Evolutionary conservation across 805 yeast species (phyloP), one percentile per base, ranked within the genome.

Genomic region (Torulaspora gathmanii): DNA sequence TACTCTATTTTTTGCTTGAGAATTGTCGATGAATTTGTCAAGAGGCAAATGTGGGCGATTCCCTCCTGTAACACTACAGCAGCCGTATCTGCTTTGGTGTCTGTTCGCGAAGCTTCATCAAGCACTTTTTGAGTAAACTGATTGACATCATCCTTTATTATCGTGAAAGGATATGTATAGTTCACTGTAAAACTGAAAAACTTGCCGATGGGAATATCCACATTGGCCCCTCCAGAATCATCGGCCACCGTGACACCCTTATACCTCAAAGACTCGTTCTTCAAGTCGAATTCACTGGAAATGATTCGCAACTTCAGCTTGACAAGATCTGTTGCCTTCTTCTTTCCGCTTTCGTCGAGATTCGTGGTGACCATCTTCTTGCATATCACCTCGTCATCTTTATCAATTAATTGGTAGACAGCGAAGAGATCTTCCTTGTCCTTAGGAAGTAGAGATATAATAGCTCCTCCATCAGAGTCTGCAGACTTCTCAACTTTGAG

Each of bases 61-160:
- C 98, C 99, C 58, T 93, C 97, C 65, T 91, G 89, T 56, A 93
- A 66, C 0, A 90, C 95, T 19, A 93, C 81, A 1, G 98, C 98
- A 3, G 95, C 99, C 16, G 91, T 78, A 57, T 91, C 98, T 0
- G 96, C 95, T 59, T 82, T 82, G 30, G 78, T 75, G 46, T 82
- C 95, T 13, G 86, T 74, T 19, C 86, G 79, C 39, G 88, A 79
- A 2, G 95, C 79, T 39, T 84, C 82, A 12, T 78, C 71, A 6
- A 89, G 70, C 15, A 83, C 68, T 26, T 78, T 81, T 47, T 80
- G 73, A 11, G 85, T 78, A 41, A 82, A 71, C 34, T 79, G 75
- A 63, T 91, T 96, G 90, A 95, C 89, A 43, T 79, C 85, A 17
- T 78, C 75, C 59, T 91, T 93, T 51, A 73, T 70, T 17, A 91